phyloP scores from a whole-genome alignment of 2,329 filamentous ascomycete species.

The Aureobasidium vineae region DNA sequence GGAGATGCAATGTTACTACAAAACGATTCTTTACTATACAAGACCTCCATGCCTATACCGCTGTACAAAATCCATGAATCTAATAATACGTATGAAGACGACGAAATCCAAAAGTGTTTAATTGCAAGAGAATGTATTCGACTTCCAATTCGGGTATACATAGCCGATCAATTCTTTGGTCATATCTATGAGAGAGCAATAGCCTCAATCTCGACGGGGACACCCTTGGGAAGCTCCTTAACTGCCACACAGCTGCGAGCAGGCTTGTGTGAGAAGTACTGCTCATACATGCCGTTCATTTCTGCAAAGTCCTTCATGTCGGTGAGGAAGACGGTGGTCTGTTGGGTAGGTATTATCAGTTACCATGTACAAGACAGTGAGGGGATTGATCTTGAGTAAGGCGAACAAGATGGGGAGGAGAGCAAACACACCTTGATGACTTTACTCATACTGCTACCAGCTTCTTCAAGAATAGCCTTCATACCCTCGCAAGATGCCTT shows the following conservation, averaged over 20 bases:
- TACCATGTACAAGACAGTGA: neutral
- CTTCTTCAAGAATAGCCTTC: constrained; percentile 75
- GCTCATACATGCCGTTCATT: constrained; percentile 83
- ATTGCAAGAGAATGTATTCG: neutral
- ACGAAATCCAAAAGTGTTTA: neutral
- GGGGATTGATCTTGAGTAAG: no score
- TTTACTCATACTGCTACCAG: constrained; percentile 72
- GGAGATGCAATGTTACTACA: no score
- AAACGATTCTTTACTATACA: no score
- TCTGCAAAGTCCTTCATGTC: constrained; percentile 87
- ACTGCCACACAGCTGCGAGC: constrained; percentile 88
- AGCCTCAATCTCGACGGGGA: constrained; percentile 86
- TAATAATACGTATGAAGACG: neutral
- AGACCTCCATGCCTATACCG: no score
- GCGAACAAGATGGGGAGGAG: no score
- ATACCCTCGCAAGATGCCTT: constrained; percentile 75
- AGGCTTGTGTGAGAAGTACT: constrained; percentile 72
- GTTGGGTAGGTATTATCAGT: neutral
- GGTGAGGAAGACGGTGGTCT: constrained; percentile 72
- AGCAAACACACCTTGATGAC: constrained; percentile 96
- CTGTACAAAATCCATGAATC: no score
- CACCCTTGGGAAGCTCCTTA: constrained; percentile 81
- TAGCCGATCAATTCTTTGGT: constrained; percentile 1
- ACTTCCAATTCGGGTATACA: constrained; percentile 20
- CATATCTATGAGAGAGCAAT: constrained; percentile 58